Base-by-base conservation (phyloP, 2,329 filamentous ascomycete species). In the Reticulascus tulasneorum region DNA sequence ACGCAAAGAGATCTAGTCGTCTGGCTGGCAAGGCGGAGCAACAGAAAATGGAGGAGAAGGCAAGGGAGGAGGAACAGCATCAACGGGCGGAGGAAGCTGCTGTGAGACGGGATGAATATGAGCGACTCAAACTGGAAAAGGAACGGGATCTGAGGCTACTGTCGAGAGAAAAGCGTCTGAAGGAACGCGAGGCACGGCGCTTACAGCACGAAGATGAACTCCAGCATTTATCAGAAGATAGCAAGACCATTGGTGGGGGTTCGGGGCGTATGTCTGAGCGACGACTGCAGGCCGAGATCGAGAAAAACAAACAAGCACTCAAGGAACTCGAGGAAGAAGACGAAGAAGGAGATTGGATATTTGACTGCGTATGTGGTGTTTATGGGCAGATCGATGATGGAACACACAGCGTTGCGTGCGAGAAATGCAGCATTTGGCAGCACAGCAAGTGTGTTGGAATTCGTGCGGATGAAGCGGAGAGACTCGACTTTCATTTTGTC, bases 371-470 rank as follows among this genome's bases (percentile, higher is more conserved):
- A 18, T 98, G 93, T 58, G 91, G 91, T 18, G 75, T 89, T 16
- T 82, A 95, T 58, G 93, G 93, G 16, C 84, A 94, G 50, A 86
- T 96, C 40, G 93, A 98, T 51, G 93, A 97, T 56, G 93, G 93
- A 23, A 84, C 87, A 7, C 90, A 95, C 56, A 95, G 89, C 56
- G 82, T 98, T 46, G 86, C 90, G 19, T 98, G 93, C 62, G 93
- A 98, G 55, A 82, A 74, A 48, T 98, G 93, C 68, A 94, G 84
- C 55, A 83, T 94, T 30, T 98, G 93, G 93, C 91, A 97, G 58
- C 93, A 98, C 56, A 94, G 89, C 69, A 87, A 85, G 51, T 98
- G 93, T 55, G 76, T 95, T 41, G 84, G 82, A 25, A 85, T 97
- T 45, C 75, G 77, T 29, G 77, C 94, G 50, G 67, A 75, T 41